A percentile compares a stretch with the other conserved stretches of the same genome.
Conservation (phyloP, 495 filamentous ascomycete species). For the Cercophora sp. region DNA sequence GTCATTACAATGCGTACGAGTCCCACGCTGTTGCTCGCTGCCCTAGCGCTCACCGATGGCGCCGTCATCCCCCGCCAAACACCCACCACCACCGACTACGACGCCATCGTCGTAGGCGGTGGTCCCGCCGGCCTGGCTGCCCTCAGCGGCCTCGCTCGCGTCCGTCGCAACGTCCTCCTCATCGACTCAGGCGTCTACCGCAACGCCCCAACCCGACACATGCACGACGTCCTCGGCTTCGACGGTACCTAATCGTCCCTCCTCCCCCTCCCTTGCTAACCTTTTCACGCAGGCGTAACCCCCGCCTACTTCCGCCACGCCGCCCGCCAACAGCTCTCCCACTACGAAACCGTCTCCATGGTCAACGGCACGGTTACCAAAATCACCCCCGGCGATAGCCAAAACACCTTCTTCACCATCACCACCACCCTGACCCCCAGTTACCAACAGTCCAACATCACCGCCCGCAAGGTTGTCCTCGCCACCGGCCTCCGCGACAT, state of each 20-base stretch:
- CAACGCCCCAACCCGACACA: constrained; percentile 50
- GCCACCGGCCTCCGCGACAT: constrained; percentile 54
- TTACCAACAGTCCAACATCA: constrained; percentile 18
- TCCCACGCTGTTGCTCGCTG: not conserved
- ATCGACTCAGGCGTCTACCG: constrained; percentile 56
- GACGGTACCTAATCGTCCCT: constrained; percentile 40
- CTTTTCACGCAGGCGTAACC: constrained; percentile 40
- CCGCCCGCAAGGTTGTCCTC: constrained; percentile 51
- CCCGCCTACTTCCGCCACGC: constrained; percentile 49
- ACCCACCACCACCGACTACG: constrained; percentile 20
- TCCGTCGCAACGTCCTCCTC: constrained; percentile 47
- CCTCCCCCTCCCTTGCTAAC: not conserved
- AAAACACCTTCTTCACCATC: constrained; percentile 45
- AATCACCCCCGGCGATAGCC: constrained; percentile 33
- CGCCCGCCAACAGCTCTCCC: constrained; percentile 48
- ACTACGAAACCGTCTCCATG: constrained; percentile 46
- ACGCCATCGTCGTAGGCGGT: constrained; percentile 32
- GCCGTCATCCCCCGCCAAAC: constrained; percentile 7
- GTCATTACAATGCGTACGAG: too few species aligned
- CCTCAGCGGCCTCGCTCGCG: constrained; percentile 52
- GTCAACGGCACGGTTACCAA: constrained; percentile 49
- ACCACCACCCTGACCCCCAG: not conserved
- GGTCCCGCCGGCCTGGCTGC: constrained; percentile 41
- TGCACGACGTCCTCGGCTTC: constrained; percentile 58
- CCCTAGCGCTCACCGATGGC: constrained; percentile 3